phyloP scores from a whole-genome alignment of 306 rosid genomes.

The Astragalus membranaceus region DNA sequence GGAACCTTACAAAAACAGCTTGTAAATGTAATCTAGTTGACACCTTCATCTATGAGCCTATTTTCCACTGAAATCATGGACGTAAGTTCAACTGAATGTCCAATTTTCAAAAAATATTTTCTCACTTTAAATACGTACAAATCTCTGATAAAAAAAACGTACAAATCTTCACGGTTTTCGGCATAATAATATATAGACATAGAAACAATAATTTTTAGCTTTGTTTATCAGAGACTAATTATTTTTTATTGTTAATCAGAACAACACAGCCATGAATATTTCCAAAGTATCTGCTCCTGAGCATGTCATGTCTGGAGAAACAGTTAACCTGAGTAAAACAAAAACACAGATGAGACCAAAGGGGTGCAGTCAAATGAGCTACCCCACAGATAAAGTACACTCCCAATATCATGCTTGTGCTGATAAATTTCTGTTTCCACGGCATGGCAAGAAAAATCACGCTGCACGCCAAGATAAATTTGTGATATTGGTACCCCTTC shows the following conservation, averaged over 20 bases:
- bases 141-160: no score
- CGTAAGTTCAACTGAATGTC: conserved; percentile 11
- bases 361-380: neutral
- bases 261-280: conserved; percentile 17
- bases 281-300: conserved; percentile 56
- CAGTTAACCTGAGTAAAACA: conserved; percentile 13
- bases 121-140: no score
- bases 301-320: conserved; percentile 45
- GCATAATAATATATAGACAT: conserved; percentile 12
- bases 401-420: neutral
- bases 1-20: neutral
- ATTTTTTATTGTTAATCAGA: conserved; percentile 24
- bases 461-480: neutral
- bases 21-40: no score
- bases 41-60: no score
- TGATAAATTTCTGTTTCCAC: neutral
- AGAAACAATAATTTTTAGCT: conserved; percentile 21
- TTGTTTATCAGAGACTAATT: conserved; percentile 14
- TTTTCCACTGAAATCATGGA: no score
- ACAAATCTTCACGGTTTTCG: neutral
- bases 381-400: neutral
- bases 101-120: neutral
- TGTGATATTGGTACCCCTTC: neutral
- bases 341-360: neutral
- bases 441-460: neutral